Conservation (phyloP, 2,329 filamentous ascomycete genomes). For the Pyrenophora teres region DNA sequence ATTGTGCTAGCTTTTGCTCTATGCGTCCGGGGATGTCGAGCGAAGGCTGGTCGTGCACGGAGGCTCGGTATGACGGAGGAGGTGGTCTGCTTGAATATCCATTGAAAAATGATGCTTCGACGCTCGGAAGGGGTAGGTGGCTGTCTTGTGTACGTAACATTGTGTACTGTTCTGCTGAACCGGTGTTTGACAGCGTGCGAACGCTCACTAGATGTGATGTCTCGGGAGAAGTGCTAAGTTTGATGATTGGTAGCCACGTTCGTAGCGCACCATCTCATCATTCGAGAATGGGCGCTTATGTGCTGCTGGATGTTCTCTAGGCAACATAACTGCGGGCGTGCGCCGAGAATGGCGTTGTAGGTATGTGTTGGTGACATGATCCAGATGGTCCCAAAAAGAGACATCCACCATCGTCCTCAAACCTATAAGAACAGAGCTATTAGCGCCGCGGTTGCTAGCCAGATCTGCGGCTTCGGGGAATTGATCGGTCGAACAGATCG, state of each 20-base stretch:
- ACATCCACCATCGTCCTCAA: neutral
- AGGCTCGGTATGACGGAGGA: neutral
- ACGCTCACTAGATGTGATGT: neutral
- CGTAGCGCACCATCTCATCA: neutral
- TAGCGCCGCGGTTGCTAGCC: too few relatives aligned
- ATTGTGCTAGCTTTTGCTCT: slow-evolving; percentile 29
- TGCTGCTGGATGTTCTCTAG: neutral
- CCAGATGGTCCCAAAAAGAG: neutral
- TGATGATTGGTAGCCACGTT: neutral
- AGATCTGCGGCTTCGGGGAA: too few relatives aligned
- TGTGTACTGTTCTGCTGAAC: neutral
- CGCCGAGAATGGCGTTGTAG: neutral
- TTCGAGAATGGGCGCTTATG: neutral
- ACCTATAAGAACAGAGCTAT: neutral
- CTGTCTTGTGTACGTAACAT: neutral
- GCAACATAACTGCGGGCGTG: neutral
- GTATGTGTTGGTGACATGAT: neutral
- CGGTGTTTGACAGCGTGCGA: neutral
- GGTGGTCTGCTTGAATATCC: neutral
- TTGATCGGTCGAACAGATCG: too few relatives aligned
- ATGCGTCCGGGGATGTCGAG: slow-evolving; percentile 26
- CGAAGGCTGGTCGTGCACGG: neutral
- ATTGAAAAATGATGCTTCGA: neutral
- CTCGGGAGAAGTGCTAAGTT: neutral
- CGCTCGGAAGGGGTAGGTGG: neutral